phyloP scores from a whole-genome alignment of 345 rosid genomes.

The Clarkia xantiana region DNA sequence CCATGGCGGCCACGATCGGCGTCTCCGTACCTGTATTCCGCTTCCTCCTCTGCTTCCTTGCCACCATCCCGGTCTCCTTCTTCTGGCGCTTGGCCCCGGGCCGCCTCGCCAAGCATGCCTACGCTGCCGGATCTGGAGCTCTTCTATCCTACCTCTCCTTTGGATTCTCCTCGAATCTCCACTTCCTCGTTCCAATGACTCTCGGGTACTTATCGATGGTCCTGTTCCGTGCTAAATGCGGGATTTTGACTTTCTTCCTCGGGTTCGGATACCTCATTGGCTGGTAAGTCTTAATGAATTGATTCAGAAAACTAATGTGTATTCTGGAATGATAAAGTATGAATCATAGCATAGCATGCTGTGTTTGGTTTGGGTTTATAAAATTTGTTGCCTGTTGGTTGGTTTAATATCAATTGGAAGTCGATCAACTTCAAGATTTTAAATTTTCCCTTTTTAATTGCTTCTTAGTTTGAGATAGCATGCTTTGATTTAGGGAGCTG shows the following conservation, averaged over 20 bases:
- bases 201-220: slow-evolving; percentile 68
- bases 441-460: too few relatives aligned
- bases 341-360: slow-evolving; percentile 1
- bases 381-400: too few relatives aligned
- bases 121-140: slow-evolving; percentile 51
- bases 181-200: slow-evolving; percentile 71
- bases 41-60: slow-evolving; percentile 75
- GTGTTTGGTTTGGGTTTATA: not conserved
- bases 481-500: too few relatives aligned
- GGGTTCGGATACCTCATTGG: slow-evolving; percentile 87
- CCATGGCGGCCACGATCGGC: slow-evolving; percentile 70
- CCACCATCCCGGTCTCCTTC: slow-evolving; percentile 67
- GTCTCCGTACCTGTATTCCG: slow-evolving; percentile 74
- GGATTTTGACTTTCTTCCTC: slow-evolving; percentile 51
- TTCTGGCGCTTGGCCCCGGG: slow-evolving; percentile 55
- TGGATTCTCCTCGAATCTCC: slow-evolving; percentile 83
- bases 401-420: too few relatives aligned
- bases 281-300: slow-evolving; percentile 30
- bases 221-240: slow-evolving; percentile 49
- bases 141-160: slow-evolving; percentile 67
- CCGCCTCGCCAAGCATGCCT: slow-evolving; percentile 47
- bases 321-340: too few relatives aligned
- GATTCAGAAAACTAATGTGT: not conserved
- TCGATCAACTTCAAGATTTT: too few relatives aligned
- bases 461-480: too few relatives aligned